A percentile compares a stretch with the other conserved stretches of the same genome.
phyloP scores from a whole-genome alignment of 305 asterid species.

The Fraxinus ornus region DNA sequence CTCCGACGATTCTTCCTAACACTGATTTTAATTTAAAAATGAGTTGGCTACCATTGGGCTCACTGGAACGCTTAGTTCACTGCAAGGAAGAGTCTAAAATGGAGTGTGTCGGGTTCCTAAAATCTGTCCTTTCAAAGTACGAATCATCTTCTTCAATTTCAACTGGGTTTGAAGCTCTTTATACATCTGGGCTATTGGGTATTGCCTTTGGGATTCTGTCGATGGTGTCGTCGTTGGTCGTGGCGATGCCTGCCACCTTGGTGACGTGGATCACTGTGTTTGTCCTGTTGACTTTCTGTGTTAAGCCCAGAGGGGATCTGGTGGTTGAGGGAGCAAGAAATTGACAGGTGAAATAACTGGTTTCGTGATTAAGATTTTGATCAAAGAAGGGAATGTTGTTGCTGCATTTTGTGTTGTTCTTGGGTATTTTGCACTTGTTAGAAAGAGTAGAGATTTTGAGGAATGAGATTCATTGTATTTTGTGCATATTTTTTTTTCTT shows the following conservation, averaged over 20 bases:
- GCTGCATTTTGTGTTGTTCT: conserved; percentile 49
- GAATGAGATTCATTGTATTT: neutral
- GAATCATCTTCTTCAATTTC: conserved; percentile 15
- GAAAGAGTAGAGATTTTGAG: conserved; percentile 20
- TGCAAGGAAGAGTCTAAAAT: too few relatives aligned
- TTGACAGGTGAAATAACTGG: conserved; percentile 38
- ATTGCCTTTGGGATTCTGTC: conserved; percentile 43
- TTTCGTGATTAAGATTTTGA: conserved; percentile 35
- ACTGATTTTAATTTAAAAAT: too few relatives aligned
- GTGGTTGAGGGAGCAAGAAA: conserved; percentile 39
- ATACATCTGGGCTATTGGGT: conserved; percentile 39
- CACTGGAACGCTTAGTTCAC: too few relatives aligned
- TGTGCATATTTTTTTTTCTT: neutral
- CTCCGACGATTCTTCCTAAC: too few relatives aligned
- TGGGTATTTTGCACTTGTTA: conserved; percentile 41
- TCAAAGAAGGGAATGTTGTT: conserved; percentile 47
- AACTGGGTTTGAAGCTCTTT: conserved; percentile 39
- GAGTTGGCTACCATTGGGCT: too few relatives aligned
- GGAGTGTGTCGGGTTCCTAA: too few relatives aligned
- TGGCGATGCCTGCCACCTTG: conserved; percentile 43
- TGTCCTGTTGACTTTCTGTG: conserved; percentile 41
- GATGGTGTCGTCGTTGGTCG: conserved; percentile 45
- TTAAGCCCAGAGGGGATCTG: conserved; percentile 43
- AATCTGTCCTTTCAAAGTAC: neutral
- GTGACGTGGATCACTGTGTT: conserved; percentile 46